phyloP scores from a whole-genome alignment of 371 early-diverging fungal genomes.

The Actinomortierella ambigua region DNA sequence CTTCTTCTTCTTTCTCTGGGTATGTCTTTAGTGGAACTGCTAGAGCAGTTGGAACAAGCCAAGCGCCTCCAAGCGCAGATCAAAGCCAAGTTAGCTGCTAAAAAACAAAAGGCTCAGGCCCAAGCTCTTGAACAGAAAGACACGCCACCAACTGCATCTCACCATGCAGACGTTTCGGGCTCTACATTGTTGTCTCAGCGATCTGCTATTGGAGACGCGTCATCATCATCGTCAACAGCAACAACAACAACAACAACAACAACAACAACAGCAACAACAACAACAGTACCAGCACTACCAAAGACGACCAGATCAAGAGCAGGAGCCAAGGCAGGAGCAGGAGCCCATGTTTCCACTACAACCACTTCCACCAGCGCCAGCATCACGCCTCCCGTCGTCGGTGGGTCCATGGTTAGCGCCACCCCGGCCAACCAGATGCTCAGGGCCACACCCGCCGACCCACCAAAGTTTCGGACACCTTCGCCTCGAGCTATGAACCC shows the following conservation, averaged over 20 bases:
- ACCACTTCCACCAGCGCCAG: neutral
- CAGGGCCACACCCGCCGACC: slow-evolving; percentile 19
- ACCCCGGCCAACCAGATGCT: neutral
- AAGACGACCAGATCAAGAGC: too few species aligned
- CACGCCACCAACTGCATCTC: too few species aligned
- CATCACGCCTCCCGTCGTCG: neutral
- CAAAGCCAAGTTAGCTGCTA: slow-evolving; percentile 23
- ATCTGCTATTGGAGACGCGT: neutral
- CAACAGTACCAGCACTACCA: too few species aligned
- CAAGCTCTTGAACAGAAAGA: too few species aligned
- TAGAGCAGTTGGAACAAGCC: slow-evolving; percentile 22
- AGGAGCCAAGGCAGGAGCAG: neutral
- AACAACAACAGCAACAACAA: too few species aligned
- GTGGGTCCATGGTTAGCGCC: neutral
- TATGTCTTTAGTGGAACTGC: neutral
- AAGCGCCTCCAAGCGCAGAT: slow-evolving; percentile 21
- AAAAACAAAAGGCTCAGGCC: slow-evolving; percentile 6
- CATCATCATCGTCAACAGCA: neutral
- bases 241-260: neutral
- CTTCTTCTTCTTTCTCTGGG: neutral
- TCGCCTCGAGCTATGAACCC: slow-evolving; percentile 33
- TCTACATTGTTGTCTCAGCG: neutral
- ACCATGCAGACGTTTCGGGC: too few species aligned
- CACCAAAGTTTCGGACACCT: slow-evolving; percentile 27
- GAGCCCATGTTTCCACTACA: neutral